A percentile compares a stretch with the other conserved stretches of the same genome.
phyloP scores from a whole-genome alignment of 2,329 filamentous ascomycete species.

The Orbilia quercus region DNA sequence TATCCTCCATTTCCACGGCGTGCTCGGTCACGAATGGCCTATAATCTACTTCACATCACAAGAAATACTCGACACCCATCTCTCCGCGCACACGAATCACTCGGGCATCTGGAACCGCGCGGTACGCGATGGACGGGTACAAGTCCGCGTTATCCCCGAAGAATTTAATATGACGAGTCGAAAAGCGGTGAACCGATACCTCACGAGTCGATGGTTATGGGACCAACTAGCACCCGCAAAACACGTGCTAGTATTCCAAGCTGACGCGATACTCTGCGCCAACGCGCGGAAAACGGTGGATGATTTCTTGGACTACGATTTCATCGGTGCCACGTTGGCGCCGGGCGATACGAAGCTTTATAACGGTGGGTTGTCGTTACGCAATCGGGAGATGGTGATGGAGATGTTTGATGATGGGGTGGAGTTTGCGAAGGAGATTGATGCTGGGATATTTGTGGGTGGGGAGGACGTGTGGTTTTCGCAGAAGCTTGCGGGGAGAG shows the following conservation, averaged over 20 bases:
- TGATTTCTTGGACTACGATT: slow-evolving; percentile 63
- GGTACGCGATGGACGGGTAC: slow-evolving; percentile 61
- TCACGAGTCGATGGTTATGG: slow-evolving; percentile 63
- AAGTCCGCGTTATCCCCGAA: slow-evolving; percentile 63
- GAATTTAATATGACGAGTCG: slow-evolving; percentile 58
- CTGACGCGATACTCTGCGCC: slow-evolving; percentile 63
- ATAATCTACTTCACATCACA: slow-evolving; percentile 65
- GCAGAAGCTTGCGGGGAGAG: slow-evolving; percentile 59
- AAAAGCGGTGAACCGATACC: slow-evolving; percentile 63
- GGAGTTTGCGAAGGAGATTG: slow-evolving; percentile 51
- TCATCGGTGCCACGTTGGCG: slow-evolving; percentile 62
- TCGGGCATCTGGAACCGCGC: slow-evolving; percentile 61
- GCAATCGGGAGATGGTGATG: slow-evolving; percentile 62
- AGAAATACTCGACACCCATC: slow-evolving; percentile 57
- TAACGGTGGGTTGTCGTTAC: slow-evolving; percentile 63
- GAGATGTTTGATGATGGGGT: slow-evolving; percentile 48
- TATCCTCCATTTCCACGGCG: slow-evolving; percentile 63
- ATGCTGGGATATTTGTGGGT: slow-evolving; percentile 54
- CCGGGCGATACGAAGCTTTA: slow-evolving; percentile 57
- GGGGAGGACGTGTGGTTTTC: slow-evolving; percentile 63
- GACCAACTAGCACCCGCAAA: slow-evolving; percentile 62
- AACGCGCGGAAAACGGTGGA: slow-evolving; percentile 60
- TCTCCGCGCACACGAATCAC: slow-evolving; percentile 60
- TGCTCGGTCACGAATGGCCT: slow-evolving; percentile 65
- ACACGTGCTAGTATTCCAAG: slow-evolving; percentile 64